A percentile compares a stretch with the other conserved stretches of the same genome.
phyloP scores from a whole-genome alignment of 139 green algal species.

The Chlamydomonas schloesseri region DNA sequence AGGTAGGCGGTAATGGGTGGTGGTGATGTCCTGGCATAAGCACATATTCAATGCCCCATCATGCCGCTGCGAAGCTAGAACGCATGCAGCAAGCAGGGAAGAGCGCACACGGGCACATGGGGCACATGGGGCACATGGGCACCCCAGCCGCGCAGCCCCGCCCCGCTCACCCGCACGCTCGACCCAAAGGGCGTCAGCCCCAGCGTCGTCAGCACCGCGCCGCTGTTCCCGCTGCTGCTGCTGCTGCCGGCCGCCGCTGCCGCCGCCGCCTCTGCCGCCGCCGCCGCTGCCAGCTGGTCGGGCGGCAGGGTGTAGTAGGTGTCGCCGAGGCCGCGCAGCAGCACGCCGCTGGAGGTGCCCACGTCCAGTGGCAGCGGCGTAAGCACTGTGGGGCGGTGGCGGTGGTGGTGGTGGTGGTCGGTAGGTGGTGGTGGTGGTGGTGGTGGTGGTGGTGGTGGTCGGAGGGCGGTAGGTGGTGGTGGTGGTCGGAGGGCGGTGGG shows the following conservation, averaged over 20 bases:
- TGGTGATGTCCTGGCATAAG: neutral
- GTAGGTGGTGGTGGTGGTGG: too few relatives aligned
- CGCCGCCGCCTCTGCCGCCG: neutral
- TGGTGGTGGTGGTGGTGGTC: neutral
- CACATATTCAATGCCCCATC: too few relatives aligned
- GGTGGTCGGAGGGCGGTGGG: too few relatives aligned
- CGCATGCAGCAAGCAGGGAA: too few relatives aligned
- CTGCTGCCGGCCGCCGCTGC: neutral
- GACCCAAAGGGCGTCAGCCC: neutral
- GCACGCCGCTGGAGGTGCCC: neutral
- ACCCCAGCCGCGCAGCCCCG: neutral
- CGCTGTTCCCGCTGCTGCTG: neutral
- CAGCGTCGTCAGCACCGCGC: neutral
- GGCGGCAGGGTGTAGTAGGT: constrained; percentile 14
- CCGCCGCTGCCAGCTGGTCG: neutral
- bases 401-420: neutral
- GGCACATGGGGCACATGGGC: too few relatives aligned
- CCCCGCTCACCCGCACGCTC: neutral
- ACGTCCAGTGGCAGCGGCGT: neutral
- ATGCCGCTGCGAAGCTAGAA: too few relatives aligned
- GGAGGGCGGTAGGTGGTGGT: too few relatives aligned
- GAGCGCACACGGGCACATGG: too few relatives aligned
- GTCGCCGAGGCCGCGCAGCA: constrained; percentile 4
- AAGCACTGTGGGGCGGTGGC: constrained; percentile 7
- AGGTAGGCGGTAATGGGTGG: neutral